Base-by-base conservation (phyloP, 1,139 yeast genomes). In the Yamadazyma atmosphaerica region DNA sequence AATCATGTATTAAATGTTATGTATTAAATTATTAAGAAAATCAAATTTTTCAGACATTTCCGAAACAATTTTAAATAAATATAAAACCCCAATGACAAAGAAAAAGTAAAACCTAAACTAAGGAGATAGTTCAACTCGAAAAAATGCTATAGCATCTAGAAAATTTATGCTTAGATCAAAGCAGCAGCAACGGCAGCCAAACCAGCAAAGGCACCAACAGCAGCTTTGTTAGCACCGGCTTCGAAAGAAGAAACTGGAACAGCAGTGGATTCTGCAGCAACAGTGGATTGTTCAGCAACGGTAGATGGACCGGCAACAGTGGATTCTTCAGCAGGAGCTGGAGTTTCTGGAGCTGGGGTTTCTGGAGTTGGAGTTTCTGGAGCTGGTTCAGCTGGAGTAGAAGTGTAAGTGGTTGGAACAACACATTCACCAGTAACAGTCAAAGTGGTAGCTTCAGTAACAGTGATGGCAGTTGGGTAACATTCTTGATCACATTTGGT, bases 371-470 rank as follows among this genome's bases (percentile, higher is more conserved):
- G 25, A 33, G 52, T 30, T 21, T 51, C 34, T n/a, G 38, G 37
- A 9, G 47, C 29, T 26, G 29, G 29, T 19, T 19, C 22, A 26
- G 29, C 29, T 12, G 29, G 16, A 26, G 29, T 6, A 34, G 66
- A 50, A 51, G 61, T 57, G 61, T 59, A 58, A 54, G 72, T 65
- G 64, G 74, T 65, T 61, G 71, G 70, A 61, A 67, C 58, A 55
- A 69, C 58, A 58, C 72, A 66, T 54, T 69, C 70, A 56, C 72
- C 73, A 44, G 71, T 65, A 60, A 68, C 57, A 55, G 72, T 68
- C 45, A 68, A 52, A 46, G 74, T 68, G 61, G 73, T 67, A 41
- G 73, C 68, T 54, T 64, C 72, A 46, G 71, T 60, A 54, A 68
- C 70, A 42, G 72, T 67, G 58, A 67, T 45, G 33, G 26, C 42